A percentile compares a stretch with the other conserved stretches of the same genome.
These are phyloP conservation scores for Ustilago sp. DNA, from an alignment of 1,284 basidiomycete species.

Conservation along the genomic window DNA sequence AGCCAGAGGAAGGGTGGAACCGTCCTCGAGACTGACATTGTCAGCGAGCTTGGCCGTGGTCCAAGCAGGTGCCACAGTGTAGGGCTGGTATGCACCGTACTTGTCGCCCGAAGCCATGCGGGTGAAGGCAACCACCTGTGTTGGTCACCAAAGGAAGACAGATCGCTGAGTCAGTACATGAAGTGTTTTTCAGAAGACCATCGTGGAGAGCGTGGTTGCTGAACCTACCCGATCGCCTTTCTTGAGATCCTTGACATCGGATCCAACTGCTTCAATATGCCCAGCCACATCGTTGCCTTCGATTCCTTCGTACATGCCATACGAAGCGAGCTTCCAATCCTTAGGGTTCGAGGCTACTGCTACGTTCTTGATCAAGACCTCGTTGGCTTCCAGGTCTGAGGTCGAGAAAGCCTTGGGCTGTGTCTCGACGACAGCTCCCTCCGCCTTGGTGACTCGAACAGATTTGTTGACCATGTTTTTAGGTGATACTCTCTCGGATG, in stretches of 20 bases:
- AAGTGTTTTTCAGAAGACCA: neutral
- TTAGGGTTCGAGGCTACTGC: slow-evolving; percentile 69
- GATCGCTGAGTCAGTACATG: neutral
- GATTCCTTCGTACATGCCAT: slow-evolving; percentile 30
- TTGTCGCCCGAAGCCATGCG: slow-evolving; percentile 55
- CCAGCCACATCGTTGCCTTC: slow-evolving; percentile 69
- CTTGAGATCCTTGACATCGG: slow-evolving; percentile 56
- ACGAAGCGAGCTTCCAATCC: slow-evolving; percentile 65
- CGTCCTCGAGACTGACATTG: slow-evolving; percentile 66
- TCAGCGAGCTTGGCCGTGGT: slow-evolving; percentile 53
- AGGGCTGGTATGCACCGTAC: slow-evolving; percentile 65
- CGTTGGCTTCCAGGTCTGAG: slow-evolving; percentile 35
- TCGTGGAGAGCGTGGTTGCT: neutral
- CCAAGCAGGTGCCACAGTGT: slow-evolving; percentile 56
- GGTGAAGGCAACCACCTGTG: slow-evolving; percentile 57
- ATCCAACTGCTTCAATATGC: slow-evolving; percentile 30
- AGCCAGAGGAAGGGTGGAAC: slow-evolving; percentile 68
- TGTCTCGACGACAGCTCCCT: slow-evolving; percentile 34
- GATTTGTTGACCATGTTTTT: slow-evolving; percentile 33
- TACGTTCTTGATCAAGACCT: slow-evolving; percentile 69
- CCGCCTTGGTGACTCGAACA: slow-evolving; percentile 36
- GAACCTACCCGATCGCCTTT: slow-evolving; percentile 58
- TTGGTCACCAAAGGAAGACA: no score
- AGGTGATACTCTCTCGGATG: no score
- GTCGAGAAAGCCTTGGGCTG: slow-evolving; percentile 17